phyloP scores from a whole-genome alignment of 768 basidiomycete species.

The Cystobasidium ongulense region DNA sequence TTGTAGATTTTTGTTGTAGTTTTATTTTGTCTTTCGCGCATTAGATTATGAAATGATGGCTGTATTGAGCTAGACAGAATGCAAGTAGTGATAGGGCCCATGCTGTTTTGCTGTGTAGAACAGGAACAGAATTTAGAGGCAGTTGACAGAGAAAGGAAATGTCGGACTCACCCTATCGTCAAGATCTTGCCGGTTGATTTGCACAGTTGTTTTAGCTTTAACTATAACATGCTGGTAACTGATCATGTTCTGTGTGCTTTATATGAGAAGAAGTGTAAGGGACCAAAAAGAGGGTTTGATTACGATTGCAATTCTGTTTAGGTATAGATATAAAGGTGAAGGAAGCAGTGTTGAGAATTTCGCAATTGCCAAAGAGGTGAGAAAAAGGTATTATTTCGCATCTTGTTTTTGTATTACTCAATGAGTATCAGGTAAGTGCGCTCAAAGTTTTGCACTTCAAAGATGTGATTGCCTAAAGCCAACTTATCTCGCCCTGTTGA shows the following conservation, averaged over 20 bases:
- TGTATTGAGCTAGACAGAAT: background rate
- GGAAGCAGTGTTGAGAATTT: too few species aligned
- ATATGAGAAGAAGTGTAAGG: background rate
- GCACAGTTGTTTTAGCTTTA: background rate
- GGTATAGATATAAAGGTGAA: too few species aligned
- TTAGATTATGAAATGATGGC: background rate
- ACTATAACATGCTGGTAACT: background rate
- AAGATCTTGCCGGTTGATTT: background rate
- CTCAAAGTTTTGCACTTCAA: too few species aligned
- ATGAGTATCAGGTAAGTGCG: too few species aligned
- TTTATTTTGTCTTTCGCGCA: too few species aligned
- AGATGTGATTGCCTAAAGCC: background rate
- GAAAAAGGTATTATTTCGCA: too few species aligned
- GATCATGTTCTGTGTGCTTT: background rate
- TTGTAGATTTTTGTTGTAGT: too few species aligned
- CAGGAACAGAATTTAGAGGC: too few species aligned
- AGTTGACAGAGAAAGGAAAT: background rate
- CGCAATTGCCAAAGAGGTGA: too few species aligned
- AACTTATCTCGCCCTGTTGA: background rate
- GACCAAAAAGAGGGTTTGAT: background rate
- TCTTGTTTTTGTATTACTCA: too few species aligned
- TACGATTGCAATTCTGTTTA: too few species aligned
- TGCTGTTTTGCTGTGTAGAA: background rate
- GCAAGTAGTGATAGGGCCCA: background rate
- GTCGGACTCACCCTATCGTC: background rate